These are phyloP conservation scores for Panaeolus papilionaceus DNA, from an alignment of 768 basidiomycete genomes.

Conservation along the genomic window DNA sequence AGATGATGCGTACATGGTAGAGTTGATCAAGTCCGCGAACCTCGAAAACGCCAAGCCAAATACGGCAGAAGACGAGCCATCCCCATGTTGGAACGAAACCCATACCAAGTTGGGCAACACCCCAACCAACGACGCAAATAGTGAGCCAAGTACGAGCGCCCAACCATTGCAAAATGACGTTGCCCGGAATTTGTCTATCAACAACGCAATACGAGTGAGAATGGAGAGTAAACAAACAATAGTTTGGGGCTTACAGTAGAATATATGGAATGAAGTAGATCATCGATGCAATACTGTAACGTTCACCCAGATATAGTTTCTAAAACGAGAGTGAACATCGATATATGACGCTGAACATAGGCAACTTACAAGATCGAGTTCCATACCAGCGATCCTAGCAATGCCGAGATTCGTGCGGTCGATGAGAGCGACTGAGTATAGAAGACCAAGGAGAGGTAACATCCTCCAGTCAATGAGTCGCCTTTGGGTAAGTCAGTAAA, in stretches of 20 bases:
- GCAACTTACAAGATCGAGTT: conserved; percentile 35
- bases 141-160: conserved; percentile 38
- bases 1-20: conserved; percentile 1
- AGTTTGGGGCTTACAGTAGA: conserved; percentile 34
- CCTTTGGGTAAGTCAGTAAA: conserved; percentile 26
- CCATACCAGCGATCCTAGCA: conserved; percentile 44
- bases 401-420: conserved; percentile 44
- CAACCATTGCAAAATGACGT: conserved; percentile 34
- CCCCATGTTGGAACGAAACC: conserved; percentile 38
- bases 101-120: conserved; percentile 40
- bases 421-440: conserved; percentile 44
- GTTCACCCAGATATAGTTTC: conserved; percentile 37
- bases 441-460: conserved; percentile 39
- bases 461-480: conserved; percentile 41
- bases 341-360: background rate
- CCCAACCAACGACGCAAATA: conserved; percentile 38
- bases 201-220: background rate
- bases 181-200: conserved; percentile 38
- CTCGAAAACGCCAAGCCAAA: conserved; percentile 38
- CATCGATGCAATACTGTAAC: conserved; percentile 41
- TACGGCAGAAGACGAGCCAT: conserved; percentile 30
- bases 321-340: conserved; percentile 15
- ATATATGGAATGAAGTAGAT: conserved; percentile 44
- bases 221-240: background rate
- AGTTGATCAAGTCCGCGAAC: conserved; percentile 16